Evolutionary conservation across 116 monocot genomes (phyloP).

Genomic region (Posidonia oceanica): DNA sequence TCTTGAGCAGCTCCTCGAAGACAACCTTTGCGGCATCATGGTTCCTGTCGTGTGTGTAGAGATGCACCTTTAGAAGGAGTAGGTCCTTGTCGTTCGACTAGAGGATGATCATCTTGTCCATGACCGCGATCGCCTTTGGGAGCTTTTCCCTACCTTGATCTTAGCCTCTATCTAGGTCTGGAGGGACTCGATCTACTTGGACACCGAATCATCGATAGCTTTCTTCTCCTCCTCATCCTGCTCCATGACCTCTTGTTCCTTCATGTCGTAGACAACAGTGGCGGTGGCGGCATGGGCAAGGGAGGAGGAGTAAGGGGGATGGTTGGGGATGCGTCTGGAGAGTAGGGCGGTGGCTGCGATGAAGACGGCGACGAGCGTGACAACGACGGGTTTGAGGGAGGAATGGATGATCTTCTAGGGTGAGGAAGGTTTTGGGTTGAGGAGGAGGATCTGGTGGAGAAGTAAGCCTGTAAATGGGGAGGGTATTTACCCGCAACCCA

Average conservation of each 20-base stretch:
- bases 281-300: background rate
- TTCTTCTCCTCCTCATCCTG: too few species aligned
- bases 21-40: conserved; percentile 22
- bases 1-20: conserved; percentile 36
- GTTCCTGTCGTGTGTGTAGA: conserved; percentile 37
- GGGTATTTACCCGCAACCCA: too few species aligned
- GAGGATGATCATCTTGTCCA: conserved; percentile 34
- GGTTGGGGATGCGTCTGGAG: background rate
- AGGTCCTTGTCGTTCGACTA: conserved; percentile 34
- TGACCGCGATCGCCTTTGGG: conserved; percentile 32
- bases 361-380: background rate
- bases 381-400: conserved; percentile 3
- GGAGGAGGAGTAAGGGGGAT: background rate
- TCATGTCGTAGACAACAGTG: background rate
- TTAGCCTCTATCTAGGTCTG: conserved; percentile 33
- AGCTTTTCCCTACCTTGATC: conserved; percentile 22
- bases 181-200: too few species aligned
- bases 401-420: background rate
- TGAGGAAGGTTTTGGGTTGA: background rate
- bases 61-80: conserved; percentile 35
- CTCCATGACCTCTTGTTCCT: background rate
- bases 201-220: background rate
- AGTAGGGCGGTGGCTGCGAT: background rate
- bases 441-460: too few species aligned
- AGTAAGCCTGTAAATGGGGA: too few species aligned